Conservation (phyloP, 2,329 filamentous ascomycete species). For the Verticillium nubilum region DNA sequence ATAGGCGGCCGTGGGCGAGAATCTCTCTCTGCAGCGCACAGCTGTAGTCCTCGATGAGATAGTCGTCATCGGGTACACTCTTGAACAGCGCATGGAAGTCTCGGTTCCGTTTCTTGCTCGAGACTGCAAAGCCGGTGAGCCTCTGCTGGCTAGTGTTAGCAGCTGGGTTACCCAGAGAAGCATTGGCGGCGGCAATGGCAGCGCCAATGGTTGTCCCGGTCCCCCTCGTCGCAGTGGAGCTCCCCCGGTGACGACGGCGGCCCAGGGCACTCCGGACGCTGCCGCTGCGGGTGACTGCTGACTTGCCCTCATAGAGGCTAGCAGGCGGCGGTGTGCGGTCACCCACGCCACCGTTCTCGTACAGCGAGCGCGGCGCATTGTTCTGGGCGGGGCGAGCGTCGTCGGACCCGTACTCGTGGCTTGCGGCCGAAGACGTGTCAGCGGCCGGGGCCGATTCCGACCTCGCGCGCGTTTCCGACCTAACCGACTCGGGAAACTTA, state of each 20-base stretch:
- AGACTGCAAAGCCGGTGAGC: conserved; percentile 90
- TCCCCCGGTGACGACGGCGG: conserved; percentile 64
- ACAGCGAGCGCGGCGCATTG: conserved; percentile 36
- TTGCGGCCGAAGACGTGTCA: conserved; percentile 16
- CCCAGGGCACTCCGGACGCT: conserved; percentile 61
- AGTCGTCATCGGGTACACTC: conserved; percentile 96
- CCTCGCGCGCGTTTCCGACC: conserved; percentile 37
- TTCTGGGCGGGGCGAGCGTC: conserved; percentile 17
- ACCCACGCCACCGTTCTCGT: conserved; percentile 42
- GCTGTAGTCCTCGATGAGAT: conserved; percentile 97
- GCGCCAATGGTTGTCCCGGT: conserved; percentile 65
- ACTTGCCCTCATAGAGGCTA: conserved; percentile 60
- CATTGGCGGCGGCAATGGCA: conserved; percentile 63
- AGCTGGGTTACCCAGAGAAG: conserved; percentile 60
- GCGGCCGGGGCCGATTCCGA: conserved; percentile 58
- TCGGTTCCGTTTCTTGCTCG: conserved; percentile 90
- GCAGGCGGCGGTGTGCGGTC: conserved; percentile 62
- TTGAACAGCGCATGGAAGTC: conserved; percentile 93
- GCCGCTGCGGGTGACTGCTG: conserved; percentile 54
- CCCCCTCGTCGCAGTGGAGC: conserved; percentile 64
- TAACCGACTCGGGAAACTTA: conserved; percentile 41
- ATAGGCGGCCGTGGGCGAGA: conserved; percentile 84
- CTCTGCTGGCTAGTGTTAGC: conserved; percentile 64
- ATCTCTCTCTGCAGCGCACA: conserved; percentile 95
- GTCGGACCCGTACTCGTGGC: conserved; percentile 29